phyloP scores from a whole-genome alignment of 2,329 filamentous ascomycete genomes.

The Talaromyces sp. region DNA sequence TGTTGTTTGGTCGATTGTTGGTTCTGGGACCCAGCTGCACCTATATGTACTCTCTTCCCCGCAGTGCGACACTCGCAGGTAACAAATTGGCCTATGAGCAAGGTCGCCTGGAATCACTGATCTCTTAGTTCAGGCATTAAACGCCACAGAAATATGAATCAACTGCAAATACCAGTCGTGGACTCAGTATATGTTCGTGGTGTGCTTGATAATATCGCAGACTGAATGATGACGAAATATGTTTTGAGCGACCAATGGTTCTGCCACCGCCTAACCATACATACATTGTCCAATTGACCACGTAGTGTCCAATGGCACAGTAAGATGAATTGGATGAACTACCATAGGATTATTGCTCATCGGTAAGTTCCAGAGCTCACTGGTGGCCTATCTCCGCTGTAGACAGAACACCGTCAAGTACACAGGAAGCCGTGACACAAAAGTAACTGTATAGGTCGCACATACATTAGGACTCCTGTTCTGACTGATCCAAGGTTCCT shows the following conservation, averaged over 20 bases:
- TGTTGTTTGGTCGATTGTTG: not conserved
- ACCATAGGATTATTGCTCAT: not conserved
- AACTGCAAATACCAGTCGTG: not conserved
- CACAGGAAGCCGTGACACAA: not conserved
- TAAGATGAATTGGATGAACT: not conserved
- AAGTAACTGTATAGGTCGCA: not conserved
- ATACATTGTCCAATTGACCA: not conserved
- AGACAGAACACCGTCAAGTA: not conserved
- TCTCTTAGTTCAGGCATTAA: not conserved
- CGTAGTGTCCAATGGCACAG: not conserved
- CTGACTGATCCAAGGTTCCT: not conserved
- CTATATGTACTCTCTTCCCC: not conserved
- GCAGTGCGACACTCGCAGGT: not conserved
- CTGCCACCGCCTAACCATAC: slow-evolving; percentile 9
- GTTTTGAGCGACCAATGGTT: not conserved
- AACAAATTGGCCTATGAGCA: not conserved
- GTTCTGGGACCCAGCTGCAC: not conserved
- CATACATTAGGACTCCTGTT: no score
- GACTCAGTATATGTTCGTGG: not conserved
- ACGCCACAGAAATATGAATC: not conserved
- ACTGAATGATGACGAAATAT: slow-evolving; percentile 9
- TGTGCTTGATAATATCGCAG: not conserved
- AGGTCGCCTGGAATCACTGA: not conserved
- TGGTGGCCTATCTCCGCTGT: not conserved
- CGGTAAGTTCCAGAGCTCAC: not conserved